These are phyloP conservation scores for Dimocarpus longan DNA, from an alignment of 345 rosid species.

Conservation along the genomic window DNA sequence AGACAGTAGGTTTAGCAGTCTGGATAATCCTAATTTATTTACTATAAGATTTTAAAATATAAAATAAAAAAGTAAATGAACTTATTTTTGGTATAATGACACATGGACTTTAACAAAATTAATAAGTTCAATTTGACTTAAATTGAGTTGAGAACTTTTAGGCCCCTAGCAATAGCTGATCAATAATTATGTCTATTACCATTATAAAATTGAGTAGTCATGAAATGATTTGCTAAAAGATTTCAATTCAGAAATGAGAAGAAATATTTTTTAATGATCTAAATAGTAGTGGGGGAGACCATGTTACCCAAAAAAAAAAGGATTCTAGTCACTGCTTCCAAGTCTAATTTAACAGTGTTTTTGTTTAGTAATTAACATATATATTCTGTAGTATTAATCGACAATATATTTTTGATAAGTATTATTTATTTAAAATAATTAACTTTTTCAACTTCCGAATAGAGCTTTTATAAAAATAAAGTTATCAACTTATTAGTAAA, in stretches of 20 bases:
- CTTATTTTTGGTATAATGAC: neutral
- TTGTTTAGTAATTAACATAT: neutral
- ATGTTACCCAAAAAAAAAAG: neutral
- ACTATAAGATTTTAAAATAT: too few relatives aligned
- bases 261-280: neutral
- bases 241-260: neutral
- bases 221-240: conserved; percentile 6
- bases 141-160: neutral
- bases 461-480: too few relatives aligned
- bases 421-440: too few relatives aligned
- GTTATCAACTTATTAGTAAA: neutral
- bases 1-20: too few relatives aligned
- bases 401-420: too few relatives aligned
- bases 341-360: neutral
- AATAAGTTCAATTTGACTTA: conserved; percentile 2
- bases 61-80: too few relatives aligned
- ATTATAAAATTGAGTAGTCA: neutral
- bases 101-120: neutral
- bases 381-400: neutral
- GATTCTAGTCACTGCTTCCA: neutral
- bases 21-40: too few relatives aligned
- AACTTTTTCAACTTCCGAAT: neutral
- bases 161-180: neutral
- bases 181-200: conserved; percentile 15
- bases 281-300: neutral